These are phyloP conservation scores for Nyctanthes arbortristis DNA, from an alignment of 257 asterid genomes.

Conservation along the genomic window DNA sequence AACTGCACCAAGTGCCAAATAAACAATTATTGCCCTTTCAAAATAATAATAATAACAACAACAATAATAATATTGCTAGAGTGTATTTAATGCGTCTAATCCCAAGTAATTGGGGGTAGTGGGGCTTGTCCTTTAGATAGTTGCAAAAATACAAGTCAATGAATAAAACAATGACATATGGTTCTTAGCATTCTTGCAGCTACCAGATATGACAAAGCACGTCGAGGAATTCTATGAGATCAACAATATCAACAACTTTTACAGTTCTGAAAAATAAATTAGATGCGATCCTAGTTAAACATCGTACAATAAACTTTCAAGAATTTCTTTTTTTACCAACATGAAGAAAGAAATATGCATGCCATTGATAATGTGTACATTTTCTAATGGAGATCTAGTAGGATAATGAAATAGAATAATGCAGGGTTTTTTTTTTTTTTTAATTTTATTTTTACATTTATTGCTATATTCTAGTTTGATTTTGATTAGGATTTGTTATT, in stretches of 20 bases:
- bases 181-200: constrained; percentile 13
- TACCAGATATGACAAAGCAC: background rate
- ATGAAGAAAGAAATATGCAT: background rate
- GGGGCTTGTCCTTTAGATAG: background rate
- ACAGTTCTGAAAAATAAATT: background rate
- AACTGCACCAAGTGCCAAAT: constrained; percentile 53
- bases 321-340: background rate
- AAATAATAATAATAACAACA: too few relatives aligned
- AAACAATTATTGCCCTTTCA: background rate
- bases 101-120: too few relatives aligned
- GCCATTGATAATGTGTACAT: too few relatives aligned
- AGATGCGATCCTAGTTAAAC: background rate
- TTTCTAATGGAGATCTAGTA: too few relatives aligned
- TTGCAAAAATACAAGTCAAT: background rate
- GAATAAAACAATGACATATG: background rate
- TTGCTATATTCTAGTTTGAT: too few relatives aligned
- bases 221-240: background rate
- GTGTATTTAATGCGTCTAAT: background rate
- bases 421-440: too few relatives aligned
- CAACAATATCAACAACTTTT: background rate
- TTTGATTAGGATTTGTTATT: too few relatives aligned
- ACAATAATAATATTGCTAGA: too few relatives aligned
- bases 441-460: too few relatives aligned
- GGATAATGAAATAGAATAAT: too few relatives aligned
- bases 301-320: background rate